Base-by-base conservation (phyloP, 345 rosid genomes). In the Adansonia digitata region DNA sequence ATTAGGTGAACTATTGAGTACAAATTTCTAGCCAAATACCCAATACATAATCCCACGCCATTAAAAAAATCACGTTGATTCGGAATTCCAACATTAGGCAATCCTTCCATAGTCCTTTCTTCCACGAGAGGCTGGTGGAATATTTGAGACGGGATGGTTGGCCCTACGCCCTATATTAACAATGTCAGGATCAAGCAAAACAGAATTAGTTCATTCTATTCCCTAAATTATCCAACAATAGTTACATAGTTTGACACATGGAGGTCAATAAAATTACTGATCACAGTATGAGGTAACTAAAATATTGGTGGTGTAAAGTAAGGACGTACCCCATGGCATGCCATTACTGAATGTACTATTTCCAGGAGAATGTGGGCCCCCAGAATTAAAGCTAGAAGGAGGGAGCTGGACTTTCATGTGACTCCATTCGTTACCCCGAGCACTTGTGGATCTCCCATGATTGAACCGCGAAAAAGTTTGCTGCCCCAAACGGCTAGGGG, bases 401-500 rank as follows among this genome's bases (percentile, higher is more conserved):
- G 97, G 96, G 75, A 87, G 88, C 85, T 87, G 97, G 27, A 87
- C 81, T 80, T 83, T 88, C 67, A 84, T 78, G 56, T 88, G 87
- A 84, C 84, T 89, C 97, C 93, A 88, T 59, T 91, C 98, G 26
- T 82, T 74, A 63, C 86, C 84, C 74, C 86, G 79, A 77, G 73
- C 88, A 75, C 81, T 67, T 67, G 83, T 68, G 61, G 86, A 73
- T 77, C 96, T 90, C 60, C 88, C 91, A 49, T 89, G 85, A 75
- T 84, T 82, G 68, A 48, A 68, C 78, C 86, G 86, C 48, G 79
- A 94, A 65, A 75, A 81, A 79, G 86, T 89, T 75, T 86, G 96
- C 77, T 95, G 99, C 70, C 98, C 91, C 80, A 95, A 89, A 61
- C 98, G 98, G 81, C 99, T 95, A 17, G 94, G 97, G 72, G 92